Evolutionary conservation across 108 stramenopile genomes (phyloP), one percentile per base, ranked within the genome.

Genomic region (Nitzschia palea): DNA sequence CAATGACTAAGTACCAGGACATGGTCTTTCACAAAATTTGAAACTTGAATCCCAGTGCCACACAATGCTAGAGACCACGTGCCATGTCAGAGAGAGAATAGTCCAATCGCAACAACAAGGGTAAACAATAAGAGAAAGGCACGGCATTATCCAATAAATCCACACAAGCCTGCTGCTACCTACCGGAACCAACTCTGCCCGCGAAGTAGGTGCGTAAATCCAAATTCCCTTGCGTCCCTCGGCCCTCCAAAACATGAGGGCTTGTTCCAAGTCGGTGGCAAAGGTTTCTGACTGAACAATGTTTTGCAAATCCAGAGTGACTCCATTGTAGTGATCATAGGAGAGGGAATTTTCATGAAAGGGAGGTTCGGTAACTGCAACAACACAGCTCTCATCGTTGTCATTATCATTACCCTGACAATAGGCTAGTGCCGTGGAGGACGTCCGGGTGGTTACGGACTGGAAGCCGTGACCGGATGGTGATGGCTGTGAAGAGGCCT

Each of bases 301-400:
- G 15, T 34, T 37, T 18, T 61, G 17, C 23, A 84, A 48, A 42
- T 81, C 56, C 29, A 92, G 44, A 12, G 86, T 90, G 3, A 93
- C 84, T 4, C 91, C 91, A 61, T 81, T 72, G 55, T 93, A 93
- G 17, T 87, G 76, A 63, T 91, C 90, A 57, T 82, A 80, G 4
- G 52, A 12, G 8, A 91, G 26, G 0, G 78, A 52, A 27, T 53
- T 51, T 62, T 86, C 84, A 15, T 85, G 79, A 74, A 91, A 90
- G 44, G 80, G 61, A 52, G 40, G 27, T 14, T 22, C 14, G 14
- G 51, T 52, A 12, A 6, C n/a, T 6, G 17, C 18, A 23, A 51
- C 18, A 23, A 51, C 18, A 51, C n/a, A 10, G 6, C 18, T 20
- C 10, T 51, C 22, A 23, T 18, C 22, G 10, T 20, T 51, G 50